These are phyloP conservation scores for Margaritispora aquatica DNA, from an alignment of 495 filamentous ascomycete genomes.

Conservation along the genomic window DNA sequence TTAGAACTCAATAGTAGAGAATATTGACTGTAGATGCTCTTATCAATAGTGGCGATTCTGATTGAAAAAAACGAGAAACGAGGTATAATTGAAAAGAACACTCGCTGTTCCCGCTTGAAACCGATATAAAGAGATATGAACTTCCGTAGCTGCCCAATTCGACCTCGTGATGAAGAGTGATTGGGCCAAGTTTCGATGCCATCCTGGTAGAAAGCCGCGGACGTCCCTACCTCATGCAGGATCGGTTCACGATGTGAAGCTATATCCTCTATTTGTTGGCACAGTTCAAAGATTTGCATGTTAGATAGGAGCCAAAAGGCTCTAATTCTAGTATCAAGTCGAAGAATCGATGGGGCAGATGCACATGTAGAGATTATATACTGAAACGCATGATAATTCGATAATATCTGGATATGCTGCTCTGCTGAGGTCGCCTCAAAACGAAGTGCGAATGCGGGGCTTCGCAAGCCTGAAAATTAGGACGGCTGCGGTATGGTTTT, in stretches of 20 bases:
- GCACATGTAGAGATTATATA: too few relatives aligned
- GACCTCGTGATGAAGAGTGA: constrained; percentile 15
- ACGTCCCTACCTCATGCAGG: constrained; percentile 11
- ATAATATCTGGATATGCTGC: too few relatives aligned
- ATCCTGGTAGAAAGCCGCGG: constrained; percentile 10
- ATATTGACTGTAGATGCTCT: neutral
- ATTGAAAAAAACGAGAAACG: neutral
- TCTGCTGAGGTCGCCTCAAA: neutral
- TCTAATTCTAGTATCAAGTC: too few relatives aligned
- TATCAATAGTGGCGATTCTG: neutral
- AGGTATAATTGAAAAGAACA: neutral
- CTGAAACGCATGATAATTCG: too few relatives aligned
- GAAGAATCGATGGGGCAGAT: too few relatives aligned
- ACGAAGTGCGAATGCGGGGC: neutral
- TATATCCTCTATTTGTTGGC: neutral
- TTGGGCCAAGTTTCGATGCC: neutral
- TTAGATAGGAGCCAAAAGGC: neutral
- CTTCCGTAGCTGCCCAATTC: constrained; percentile 7
- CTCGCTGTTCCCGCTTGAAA: neutral
- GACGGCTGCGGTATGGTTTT: neutral
- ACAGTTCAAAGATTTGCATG: neutral
- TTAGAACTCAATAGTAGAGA: neutral
- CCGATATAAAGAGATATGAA: constrained; percentile 7
- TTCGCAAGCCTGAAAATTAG: neutral
- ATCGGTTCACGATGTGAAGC: constrained; percentile 2